Conservation (phyloP, 441 rosid species). For the Biscutella laevigata region DNA sequence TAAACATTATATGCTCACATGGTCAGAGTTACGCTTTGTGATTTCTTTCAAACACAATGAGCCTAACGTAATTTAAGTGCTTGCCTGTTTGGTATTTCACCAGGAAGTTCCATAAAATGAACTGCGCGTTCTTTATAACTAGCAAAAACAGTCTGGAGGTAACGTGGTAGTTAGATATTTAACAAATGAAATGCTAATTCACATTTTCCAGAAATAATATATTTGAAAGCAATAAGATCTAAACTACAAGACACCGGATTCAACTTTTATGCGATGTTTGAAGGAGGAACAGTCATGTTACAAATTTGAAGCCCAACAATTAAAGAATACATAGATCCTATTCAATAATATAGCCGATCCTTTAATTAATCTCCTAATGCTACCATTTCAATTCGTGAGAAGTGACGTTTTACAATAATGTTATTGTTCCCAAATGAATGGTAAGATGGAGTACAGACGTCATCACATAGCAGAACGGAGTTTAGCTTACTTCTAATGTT, state of each 20-base stretch:
- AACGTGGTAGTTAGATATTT: background rate
- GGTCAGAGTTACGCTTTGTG: conserved; percentile 7
- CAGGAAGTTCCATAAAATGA: conserved; percentile 99
- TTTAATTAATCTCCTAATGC: background rate
- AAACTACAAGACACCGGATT: background rate
- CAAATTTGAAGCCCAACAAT: conserved; percentile 6
- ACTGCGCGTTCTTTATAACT: conserved; percentile 85
- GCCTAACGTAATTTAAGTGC: conserved; percentile 19
- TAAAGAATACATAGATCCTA: background rate
- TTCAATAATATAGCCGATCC: background rate
- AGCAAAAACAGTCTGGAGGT: conserved; percentile 71
- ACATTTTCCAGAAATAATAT: conserved; percentile 1
- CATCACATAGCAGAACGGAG: conserved; percentile 14
- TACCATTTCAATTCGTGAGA: background rate
- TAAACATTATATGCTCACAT: conserved; percentile 26
- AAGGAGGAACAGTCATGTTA: background rate
- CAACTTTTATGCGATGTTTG: background rate
- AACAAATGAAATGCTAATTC: background rate
- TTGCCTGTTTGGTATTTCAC: conserved; percentile 96
- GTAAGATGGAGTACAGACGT: too few relatives aligned
- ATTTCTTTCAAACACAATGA: conserved; percentile 9
- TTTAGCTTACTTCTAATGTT: conserved; percentile 65
- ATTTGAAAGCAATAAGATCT: conserved; percentile 3
- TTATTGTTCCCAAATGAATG: background rate
- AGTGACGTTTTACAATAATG: background rate